phyloP scores from a whole-genome alignment of 306 rosid genomes.

The Sicyos baderoa region DNA sequence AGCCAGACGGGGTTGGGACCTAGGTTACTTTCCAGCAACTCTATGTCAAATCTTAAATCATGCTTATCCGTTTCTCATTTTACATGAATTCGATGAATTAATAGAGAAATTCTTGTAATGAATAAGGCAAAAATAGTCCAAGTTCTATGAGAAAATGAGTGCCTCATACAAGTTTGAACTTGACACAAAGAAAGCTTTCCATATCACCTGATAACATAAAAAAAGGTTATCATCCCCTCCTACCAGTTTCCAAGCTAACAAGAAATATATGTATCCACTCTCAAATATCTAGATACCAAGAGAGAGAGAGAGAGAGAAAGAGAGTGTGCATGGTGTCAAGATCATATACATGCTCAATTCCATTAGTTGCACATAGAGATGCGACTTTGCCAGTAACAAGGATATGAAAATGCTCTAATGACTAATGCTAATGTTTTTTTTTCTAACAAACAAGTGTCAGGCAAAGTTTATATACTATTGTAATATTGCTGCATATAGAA shows the following conservation, averaged over 20 bases:
- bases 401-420: constrained; percentile 1
- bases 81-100: background rate
- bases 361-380: background rate
- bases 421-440: background rate
- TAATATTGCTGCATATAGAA: background rate
- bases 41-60: background rate
- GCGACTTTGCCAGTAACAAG: background rate
- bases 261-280: background rate
- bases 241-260: background rate
- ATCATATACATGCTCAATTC: too few relatives aligned
- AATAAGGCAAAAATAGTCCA: background rate
- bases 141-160: background rate
- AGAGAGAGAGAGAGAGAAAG: background rate
- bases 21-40: background rate
- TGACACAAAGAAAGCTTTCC: background rate
- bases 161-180: background rate
- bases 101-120: background rate
- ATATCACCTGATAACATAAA: background rate
- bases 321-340: background rate
- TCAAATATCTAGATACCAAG: background rate
- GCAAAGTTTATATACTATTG: background rate
- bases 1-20: background rate
- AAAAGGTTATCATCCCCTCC: background rate
- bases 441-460: too few relatives aligned
- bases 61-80: background rate